Percentiles rank a stretch among this genome's conserved stretches.
phyloP scores from a whole-genome alignment of 1,284 basidiomycete species.

The Cystobasidium pallidum region DNA sequence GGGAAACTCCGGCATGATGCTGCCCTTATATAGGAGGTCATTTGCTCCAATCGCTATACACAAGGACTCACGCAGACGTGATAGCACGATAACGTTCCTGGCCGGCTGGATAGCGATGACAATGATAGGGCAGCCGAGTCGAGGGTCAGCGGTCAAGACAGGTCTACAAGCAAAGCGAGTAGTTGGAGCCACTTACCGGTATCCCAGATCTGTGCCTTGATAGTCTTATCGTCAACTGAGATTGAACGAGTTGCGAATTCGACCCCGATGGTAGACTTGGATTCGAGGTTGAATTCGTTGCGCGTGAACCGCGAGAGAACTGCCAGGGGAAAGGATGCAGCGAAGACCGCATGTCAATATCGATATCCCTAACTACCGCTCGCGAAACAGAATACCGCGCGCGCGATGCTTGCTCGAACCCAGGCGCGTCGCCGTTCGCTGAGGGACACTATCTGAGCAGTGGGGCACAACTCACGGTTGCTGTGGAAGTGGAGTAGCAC shows the following conservation, averaged over 20 bases:
- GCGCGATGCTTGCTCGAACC: not conserved
- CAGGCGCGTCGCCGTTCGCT: slow-evolving; percentile 7
- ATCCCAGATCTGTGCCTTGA: slow-evolving; percentile 99
- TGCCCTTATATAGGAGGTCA: not conserved
- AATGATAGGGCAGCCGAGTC: not conserved
- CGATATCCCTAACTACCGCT: too few relatives aligned
- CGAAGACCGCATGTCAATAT: too few relatives aligned
- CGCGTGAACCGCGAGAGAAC: slow-evolving; percentile 89
- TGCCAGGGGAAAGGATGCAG: slow-evolving; percentile 49
- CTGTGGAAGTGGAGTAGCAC: slow-evolving; percentile 47
- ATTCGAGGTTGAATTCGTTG: slow-evolving; percentile 99
- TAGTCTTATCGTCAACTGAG: slow-evolving; percentile 91
- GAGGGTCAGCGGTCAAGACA: too few relatives aligned
- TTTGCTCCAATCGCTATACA: not conserved
- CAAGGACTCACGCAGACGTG: slow-evolving; percentile 81
- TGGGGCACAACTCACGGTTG: slow-evolving; percentile 56
- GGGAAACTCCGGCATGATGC: not conserved
- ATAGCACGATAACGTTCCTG: slow-evolving; percentile 99
- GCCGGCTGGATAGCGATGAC: slow-evolving; percentile 66
- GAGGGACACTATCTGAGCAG: not conserved
- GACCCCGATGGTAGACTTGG: slow-evolving; percentile 98
- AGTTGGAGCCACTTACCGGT: slow-evolving; percentile 67
- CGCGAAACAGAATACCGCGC: too few relatives aligned
- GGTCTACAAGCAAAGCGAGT: too few relatives aligned
- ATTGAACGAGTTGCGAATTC: slow-evolving; percentile 98